Evolutionary conservation across 495 filamentous ascomycete species (phyloP).

Genomic region (Xylaria intraflava): DNA sequence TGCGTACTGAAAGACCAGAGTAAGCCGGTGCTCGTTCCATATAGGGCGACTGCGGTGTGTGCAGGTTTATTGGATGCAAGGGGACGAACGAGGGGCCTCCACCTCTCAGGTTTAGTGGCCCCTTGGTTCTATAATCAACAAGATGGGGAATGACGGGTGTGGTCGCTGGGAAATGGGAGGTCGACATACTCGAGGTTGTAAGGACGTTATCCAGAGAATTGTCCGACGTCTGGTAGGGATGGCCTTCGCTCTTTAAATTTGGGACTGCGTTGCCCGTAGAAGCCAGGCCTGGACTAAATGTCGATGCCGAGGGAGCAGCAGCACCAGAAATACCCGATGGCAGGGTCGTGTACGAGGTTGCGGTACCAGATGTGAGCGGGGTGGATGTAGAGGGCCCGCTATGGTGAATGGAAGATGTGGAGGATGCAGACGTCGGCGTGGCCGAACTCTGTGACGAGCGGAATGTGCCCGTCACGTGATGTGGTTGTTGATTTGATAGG

Average conservation of each 20-base stretch:
- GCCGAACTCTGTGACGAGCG: conserved; percentile 7
- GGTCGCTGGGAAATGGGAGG: conserved; percentile 32
- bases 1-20: conserved; percentile 54
- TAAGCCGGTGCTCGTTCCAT: conserved; percentile 39
- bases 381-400: conserved; percentile 36
- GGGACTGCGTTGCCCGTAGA: conserved; percentile 41
- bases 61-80: conserved; percentile 18
- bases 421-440: conserved; percentile 12
- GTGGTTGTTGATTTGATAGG: conserved; percentile 6
- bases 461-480: not conserved
- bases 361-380: conserved; percentile 27
- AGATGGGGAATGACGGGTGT: conserved; percentile 23
- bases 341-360: conserved; percentile 15
- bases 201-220: conserved; percentile 57
- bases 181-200: conserved; percentile 27
- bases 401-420: conserved; percentile 29
- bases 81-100: conserved; percentile 26
- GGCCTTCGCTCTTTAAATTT: conserved; percentile 53
- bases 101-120: conserved; percentile 39
- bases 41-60: conserved; percentile 20
- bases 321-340: conserved; percentile 26
- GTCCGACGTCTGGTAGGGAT: conserved; percentile 71
- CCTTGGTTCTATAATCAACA: conserved; percentile 22
- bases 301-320: conserved; percentile 16
- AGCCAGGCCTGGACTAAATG: conserved; percentile 26